phyloP scores from a whole-genome alignment of 1,284 basidiomycete genomes.

The Rhodotorula sp. region DNA sequence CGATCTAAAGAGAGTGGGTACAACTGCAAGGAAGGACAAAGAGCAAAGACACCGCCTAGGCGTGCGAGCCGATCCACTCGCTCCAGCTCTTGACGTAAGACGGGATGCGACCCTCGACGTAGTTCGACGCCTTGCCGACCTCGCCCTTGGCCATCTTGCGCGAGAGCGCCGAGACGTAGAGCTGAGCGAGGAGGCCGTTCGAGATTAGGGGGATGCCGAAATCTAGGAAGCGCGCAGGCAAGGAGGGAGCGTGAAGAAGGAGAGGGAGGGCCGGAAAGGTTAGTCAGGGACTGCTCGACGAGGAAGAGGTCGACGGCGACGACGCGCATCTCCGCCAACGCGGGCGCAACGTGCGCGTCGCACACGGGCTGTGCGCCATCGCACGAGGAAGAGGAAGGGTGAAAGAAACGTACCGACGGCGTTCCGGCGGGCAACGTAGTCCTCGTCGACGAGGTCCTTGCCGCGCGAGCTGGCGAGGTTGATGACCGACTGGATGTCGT shows the following conservation, averaged over 20 bases:
- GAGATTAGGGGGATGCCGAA: conserved; percentile 72
- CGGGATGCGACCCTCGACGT: conserved; percentile 88
- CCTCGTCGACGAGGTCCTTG: conserved; percentile 79
- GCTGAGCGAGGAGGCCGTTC: conserved; percentile 81
- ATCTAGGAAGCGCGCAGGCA: conserved; percentile 50
- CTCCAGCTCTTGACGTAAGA: conserved; percentile 66
- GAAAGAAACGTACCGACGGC: conserved; percentile 46
- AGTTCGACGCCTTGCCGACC: conserved; percentile 77
- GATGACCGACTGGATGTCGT: conserved; percentile 93
- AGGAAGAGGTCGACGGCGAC: background rate
- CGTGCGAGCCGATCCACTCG: conserved; percentile 42
- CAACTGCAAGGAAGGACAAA: no score
- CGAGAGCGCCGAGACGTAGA: conserved; percentile 88
- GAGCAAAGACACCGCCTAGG: no score
- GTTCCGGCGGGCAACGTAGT: conserved; percentile 86
- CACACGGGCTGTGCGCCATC: background rate
- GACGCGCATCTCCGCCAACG: no score
- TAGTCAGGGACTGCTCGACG: conserved; percentile 15
- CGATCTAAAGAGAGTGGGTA: no score
- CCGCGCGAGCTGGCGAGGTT: conserved; percentile 87
- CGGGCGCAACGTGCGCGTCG: no score
- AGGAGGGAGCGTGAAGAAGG: conserved; percentile 71
- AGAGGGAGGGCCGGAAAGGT: conserved; percentile 71
- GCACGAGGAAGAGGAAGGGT: background rate
- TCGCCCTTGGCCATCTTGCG: conserved; percentile 86